phyloP scores from a whole-genome alignment of 108 stramenopile species.

The Seminavis robusta region DNA sequence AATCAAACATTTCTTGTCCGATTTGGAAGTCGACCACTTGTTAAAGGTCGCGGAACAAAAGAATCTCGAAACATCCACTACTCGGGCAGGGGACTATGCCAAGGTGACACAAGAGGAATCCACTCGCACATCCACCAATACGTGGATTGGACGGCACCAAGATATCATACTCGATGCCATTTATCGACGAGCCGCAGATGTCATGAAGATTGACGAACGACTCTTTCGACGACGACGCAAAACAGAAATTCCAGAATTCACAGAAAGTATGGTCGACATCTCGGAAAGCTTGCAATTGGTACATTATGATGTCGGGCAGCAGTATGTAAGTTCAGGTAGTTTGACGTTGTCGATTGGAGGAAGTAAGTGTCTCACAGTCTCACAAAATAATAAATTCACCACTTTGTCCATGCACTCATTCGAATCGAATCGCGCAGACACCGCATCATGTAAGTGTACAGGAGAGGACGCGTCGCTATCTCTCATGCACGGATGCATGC shows the following conservation, averaged over 20 bases:
- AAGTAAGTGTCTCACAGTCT: too few species aligned
- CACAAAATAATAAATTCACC: too few species aligned
- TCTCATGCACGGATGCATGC: conserved; percentile 18
- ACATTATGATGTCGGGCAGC: too few species aligned
- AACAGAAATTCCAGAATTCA: conserved; percentile 39
- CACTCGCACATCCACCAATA: conserved; percentile 33
- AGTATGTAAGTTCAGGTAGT: too few species aligned
- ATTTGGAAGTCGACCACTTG: conserved; percentile 51
- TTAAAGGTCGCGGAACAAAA: conserved; percentile 28
- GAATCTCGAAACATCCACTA: conserved; percentile 28
- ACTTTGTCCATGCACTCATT: too few species aligned
- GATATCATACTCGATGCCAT: conserved; percentile 43
- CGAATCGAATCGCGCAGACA: too few species aligned
- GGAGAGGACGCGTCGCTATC: conserved; percentile 11
- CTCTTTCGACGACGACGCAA: conserved; percentile 26
- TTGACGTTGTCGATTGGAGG: too few species aligned
- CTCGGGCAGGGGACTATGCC: conserved; percentile 11
- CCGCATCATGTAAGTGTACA: conserved; percentile 19
- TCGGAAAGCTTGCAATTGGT: conserved; percentile 48
- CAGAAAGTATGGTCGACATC: conserved; percentile 30
- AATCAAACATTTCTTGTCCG: conserved; percentile 48
- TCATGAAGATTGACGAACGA: conserved; percentile 48
- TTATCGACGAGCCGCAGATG: conserved; percentile 45
- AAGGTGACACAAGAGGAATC: background rate
- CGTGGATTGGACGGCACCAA: conserved; percentile 31